Evolutionary conservation across 2,329 filamentous ascomycete genomes (phyloP).

Genomic region (Phoma herbarum): DNA sequence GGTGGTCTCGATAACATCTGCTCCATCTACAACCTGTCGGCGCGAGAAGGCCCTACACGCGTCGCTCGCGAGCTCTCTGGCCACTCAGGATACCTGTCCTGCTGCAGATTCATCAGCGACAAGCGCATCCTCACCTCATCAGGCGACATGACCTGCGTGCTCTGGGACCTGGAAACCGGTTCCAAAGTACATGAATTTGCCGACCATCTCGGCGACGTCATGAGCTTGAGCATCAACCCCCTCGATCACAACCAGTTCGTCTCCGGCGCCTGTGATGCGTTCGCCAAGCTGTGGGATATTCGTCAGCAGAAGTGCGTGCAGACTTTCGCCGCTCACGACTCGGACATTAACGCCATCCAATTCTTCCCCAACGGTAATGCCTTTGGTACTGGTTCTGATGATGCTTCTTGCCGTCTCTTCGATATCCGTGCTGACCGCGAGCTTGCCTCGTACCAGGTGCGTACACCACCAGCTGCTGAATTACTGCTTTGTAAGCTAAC

Average conservation of each 20-base stretch:
- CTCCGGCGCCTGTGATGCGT: slow-evolving; percentile 98
- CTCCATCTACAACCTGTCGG: slow-evolving; percentile 98
- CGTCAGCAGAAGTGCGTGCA: slow-evolving; percentile 97
- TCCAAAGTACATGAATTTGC: slow-evolving; percentile 98
- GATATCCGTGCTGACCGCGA: slow-evolving; percentile 95
- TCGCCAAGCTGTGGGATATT: slow-evolving; percentile 99
- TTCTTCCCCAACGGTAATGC: slow-evolving; percentile 99
- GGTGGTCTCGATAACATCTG: slow-evolving; percentile 99
- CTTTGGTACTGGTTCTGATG: slow-evolving; percentile 96
- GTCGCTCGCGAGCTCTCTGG: slow-evolving; percentile 95
- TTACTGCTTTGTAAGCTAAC: slow-evolving; percentile 38
- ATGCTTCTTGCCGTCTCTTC: slow-evolving; percentile 95
- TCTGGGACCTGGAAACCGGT: slow-evolving; percentile 99
- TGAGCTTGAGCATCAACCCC: slow-evolving; percentile 99
- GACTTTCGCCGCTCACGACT: slow-evolving; percentile 98
- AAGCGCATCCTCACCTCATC: slow-evolving; percentile 97
- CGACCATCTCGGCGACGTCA: slow-evolving; percentile 97
- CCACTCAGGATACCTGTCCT: slow-evolving; percentile 95
- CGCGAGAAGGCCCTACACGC: slow-evolving; percentile 94
- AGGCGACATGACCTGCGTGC: slow-evolving; percentile 99
- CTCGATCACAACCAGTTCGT: slow-evolving; percentile 99
- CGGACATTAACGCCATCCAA: slow-evolving; percentile 98
- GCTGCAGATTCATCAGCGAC: slow-evolving; percentile 99
- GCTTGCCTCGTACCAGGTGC: slow-evolving; percentile 68
- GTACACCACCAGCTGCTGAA: neutral